Percentiles rank a stretch among this genome's conserved stretches.
Conservation (phyloP, 2,329 filamentous ascomycete genomes). For the Chaetomium sp. region DNA sequence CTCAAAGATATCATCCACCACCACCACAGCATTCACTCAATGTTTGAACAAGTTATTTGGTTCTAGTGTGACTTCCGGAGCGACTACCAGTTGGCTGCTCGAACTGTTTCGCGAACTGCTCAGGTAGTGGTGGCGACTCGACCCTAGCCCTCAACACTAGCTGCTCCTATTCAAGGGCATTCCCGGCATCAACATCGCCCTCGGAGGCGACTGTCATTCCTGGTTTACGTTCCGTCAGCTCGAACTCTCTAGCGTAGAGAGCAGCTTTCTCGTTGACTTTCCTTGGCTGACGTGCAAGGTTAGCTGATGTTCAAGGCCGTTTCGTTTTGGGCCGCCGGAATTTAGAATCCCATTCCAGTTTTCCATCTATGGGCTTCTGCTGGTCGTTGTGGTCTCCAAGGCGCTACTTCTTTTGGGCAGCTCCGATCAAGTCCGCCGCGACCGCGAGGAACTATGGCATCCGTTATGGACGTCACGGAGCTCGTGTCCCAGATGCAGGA, state of each 20-base stretch:
- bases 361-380: no score
- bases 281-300: neutral
- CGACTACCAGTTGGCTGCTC: neutral
- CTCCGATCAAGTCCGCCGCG: neutral
- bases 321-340: neutral
- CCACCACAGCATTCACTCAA: neutral
- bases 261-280: neutral
- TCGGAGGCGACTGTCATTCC: neutral
- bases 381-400: no score
- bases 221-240: neutral
- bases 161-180: neutral
- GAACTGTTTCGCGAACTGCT: neutral
- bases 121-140: neutral
- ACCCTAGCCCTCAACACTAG: neutral
- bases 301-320: neutral
- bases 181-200: neutral
- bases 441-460: conserved; percentile 1
- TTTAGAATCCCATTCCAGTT: neutral
- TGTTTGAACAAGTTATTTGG: neutral
- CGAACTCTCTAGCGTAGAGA: neutral
- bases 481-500: conserved; percentile 49
- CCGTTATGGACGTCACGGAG: conserved; percentile 41
- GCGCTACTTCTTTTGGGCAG: neutral
- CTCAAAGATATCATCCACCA: neutral
- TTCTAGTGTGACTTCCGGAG: neutral